Conservation (phyloP, 116 monocot genomes). For the Thalassia testudinum region DNA sequence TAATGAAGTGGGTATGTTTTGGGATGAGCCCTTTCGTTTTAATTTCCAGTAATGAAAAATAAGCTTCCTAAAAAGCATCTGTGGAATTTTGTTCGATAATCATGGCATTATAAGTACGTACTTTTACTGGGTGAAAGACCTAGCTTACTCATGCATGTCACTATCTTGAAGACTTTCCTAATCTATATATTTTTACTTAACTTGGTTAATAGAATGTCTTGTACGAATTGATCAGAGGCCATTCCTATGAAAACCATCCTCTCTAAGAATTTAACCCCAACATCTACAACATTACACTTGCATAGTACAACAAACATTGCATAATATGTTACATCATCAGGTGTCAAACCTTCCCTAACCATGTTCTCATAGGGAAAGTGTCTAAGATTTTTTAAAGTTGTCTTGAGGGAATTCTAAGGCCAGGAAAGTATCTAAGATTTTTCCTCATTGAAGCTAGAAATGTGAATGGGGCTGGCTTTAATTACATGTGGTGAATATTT, state of each 20-base stretch:
- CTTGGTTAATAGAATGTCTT: constrained; percentile 40
- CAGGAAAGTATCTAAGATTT: no score
- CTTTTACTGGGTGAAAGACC: constrained; percentile 25
- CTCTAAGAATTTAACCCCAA: constrained; percentile 58
- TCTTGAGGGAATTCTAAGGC: no score
- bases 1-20: constrained; percentile 55
- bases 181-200: constrained; percentile 39
- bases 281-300: no score
- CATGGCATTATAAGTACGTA: constrained; percentile 37
- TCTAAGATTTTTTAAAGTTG: no score
- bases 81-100: constrained; percentile 51
- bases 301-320: no score
- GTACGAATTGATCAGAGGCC: constrained; percentile 34
- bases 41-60: constrained; percentile 46
- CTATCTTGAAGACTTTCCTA: constrained; percentile 24
- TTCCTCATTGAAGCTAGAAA: no score
- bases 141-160: constrained; percentile 45
- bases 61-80: constrained; percentile 32
- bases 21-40: constrained; percentile 28
- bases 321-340: constrained; percentile 46
- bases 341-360: constrained; percentile 19
- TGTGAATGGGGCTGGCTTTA: no score
- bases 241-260: constrained; percentile 41
- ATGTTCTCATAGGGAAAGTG: constrained; percentile 28
- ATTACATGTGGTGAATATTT: no score